Evolutionary conservation across 176 grass and related monocot species (phyloP).

Genomic region (Raddia guianensis): DNA sequence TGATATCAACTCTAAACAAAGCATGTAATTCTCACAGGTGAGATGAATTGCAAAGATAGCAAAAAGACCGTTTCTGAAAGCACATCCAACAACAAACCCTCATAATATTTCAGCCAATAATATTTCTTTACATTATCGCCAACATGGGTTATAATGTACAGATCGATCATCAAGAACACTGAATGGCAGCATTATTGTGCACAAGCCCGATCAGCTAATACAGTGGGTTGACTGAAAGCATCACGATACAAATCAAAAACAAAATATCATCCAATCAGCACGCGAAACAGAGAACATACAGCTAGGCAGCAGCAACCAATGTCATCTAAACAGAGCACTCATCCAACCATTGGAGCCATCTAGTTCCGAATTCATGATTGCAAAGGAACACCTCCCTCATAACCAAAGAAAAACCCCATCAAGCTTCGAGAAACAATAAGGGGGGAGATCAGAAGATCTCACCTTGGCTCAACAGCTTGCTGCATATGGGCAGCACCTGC

Average conservation of each 20-base stretch:
- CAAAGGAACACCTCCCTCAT: constrained; percentile 20
- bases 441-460: constrained; percentile 43
- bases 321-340: constrained; percentile 28
- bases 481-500: constrained; percentile 97
- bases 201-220: constrained; percentile 29
- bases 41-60: not conserved
- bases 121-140: constrained; percentile 1
- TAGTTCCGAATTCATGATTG: constrained; percentile 29
- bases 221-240: not conserved
- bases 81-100: not conserved
- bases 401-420: constrained; percentile 31
- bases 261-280: not conserved
- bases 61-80: constrained; percentile 14
- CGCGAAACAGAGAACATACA: constrained; percentile 5
- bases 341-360: constrained; percentile 37
- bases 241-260: constrained; percentile 29
- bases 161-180: constrained; percentile 16
- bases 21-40: constrained; percentile 1
- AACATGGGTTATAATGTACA: not conserved
- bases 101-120: constrained; percentile 12
- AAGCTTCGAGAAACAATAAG: constrained; percentile 27
- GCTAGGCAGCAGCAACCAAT: constrained; percentile 23
- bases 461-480: constrained; percentile 90
- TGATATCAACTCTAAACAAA: constrained; percentile 18
- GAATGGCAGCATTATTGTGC: constrained; percentile 29